These are phyloP conservation scores for Hypsizygus marmoreus DNA, from an alignment of 768 basidiomycete species.

Conservation along the genomic window DNA sequence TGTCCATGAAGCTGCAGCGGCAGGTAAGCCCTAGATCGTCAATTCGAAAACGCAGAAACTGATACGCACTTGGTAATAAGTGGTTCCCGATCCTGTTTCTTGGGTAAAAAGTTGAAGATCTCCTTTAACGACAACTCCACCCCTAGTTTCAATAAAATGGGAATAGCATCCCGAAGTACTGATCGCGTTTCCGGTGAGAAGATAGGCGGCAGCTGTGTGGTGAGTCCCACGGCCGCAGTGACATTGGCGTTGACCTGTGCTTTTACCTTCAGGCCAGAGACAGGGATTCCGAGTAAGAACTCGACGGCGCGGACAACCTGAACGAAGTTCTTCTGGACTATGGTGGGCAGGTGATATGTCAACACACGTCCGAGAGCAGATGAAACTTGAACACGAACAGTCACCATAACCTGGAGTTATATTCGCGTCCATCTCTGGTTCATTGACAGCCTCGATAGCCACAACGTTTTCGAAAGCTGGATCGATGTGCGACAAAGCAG, in stretches of 20 bases:
- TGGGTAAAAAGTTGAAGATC: slow-evolving; percentile 15
- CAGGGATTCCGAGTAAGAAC: slow-evolving; percentile 54
- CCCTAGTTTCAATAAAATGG: slow-evolving; percentile 35
- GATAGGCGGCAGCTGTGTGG: slow-evolving; percentile 11
- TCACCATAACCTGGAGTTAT: slow-evolving; percentile 69
- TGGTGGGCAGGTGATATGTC: slow-evolving; percentile 1
- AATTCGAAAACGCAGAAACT: not conserved
- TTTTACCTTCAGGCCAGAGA: slow-evolving; percentile 27
- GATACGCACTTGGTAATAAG: slow-evolving; percentile 40
- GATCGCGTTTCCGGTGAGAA: slow-evolving; percentile 29
- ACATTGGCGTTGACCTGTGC: slow-evolving; percentile 19
- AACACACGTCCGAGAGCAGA: not conserved
- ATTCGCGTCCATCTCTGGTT: slow-evolving; percentile 71
- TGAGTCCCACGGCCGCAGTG: slow-evolving; percentile 24
- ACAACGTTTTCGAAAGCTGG: slow-evolving; percentile 65
- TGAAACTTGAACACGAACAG: slow-evolving; percentile 44
- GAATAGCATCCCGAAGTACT: slow-evolving; percentile 37
- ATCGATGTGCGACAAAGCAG: slow-evolving; percentile 68
- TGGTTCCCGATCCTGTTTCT: slow-evolving; percentile 15
- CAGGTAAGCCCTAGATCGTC: slow-evolving; percentile 8
- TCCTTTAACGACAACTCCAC: slow-evolving; percentile 24
- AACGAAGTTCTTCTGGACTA: slow-evolving; percentile 75
- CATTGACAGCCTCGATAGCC: slow-evolving; percentile 76
- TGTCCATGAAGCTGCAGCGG: slow-evolving; percentile 72
- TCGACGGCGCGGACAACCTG: slow-evolving; percentile 68